Base-by-base conservation (phyloP, 75 land plant species). In the Ceratopteris richardii region DNA sequence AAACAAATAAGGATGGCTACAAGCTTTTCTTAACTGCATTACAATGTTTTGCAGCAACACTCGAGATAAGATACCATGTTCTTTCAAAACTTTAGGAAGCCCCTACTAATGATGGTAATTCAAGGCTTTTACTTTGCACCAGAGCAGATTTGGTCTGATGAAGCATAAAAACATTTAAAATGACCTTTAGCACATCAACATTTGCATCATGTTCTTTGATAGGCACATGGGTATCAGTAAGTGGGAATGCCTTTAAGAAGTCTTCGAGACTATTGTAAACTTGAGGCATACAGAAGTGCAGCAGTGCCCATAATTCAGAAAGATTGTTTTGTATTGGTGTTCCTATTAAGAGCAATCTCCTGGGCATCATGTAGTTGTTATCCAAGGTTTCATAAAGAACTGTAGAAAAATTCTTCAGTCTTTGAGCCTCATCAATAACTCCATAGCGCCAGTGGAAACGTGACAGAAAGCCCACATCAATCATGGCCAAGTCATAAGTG, bases 1-100 rank as follows among this genome's bases (percentile, higher is more conserved):
- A 51, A 90, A 90, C 9, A 90, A 83, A 48, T 90, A 90, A 25
- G 96, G 96, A 76, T 90, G 96, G 55, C 96, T 90, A 52, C 96
- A 90, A 53, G 92, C 79, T 67, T 90, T 90, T 40, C 96, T 59
- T 13, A 90, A 63, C 31, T 90, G 96, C 27, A 90, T 51, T 77
- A 90, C 96, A 63, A 83, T 81, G 60, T 90, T 90, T 36, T 87
- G 92, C 29, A 90, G 74, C 14, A 88, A 83, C 46, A 71, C 84
- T 18, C 61, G 67, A 36, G 65, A 75, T 2, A 69, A 61, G 37
- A 73, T 42, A 44, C 90, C 84, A 12, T 72, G 39, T 22, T 61
- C 33, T 23, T 73, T 75, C 40, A 87, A 87, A n/a, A n/a, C n/a
- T n/a, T n/a, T n/a, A n/a, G 87, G 85, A 23, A 87, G 78, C 63